Conservation (phyloP, 768 basidiomycete species). For the Vararia minispora region DNA sequence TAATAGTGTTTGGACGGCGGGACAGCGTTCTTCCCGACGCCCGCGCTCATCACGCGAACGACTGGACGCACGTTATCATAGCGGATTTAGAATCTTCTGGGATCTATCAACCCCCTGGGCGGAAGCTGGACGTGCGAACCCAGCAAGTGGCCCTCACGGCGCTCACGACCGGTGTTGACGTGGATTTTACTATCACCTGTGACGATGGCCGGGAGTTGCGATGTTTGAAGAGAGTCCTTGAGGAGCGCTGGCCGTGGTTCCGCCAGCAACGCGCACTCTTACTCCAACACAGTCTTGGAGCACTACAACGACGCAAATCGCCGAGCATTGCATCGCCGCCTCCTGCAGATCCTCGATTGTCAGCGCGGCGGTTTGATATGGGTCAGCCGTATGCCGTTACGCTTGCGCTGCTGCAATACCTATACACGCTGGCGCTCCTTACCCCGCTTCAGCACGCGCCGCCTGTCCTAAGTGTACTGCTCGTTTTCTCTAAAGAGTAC, state of each 20-base stretch:
- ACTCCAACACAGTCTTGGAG: slow-evolving; percentile 41
- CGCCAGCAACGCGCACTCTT: slow-evolving; percentile 54
- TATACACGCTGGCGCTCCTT: slow-evolving; percentile 77
- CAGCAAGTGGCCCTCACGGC: slow-evolving; percentile 79
- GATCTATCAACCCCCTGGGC: slow-evolving; percentile 79
- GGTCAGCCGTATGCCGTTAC: slow-evolving; percentile 88
- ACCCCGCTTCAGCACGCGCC: slow-evolving; percentile 90
- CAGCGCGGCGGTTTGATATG: slow-evolving; percentile 66
- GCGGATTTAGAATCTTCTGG: slow-evolving; percentile 92
- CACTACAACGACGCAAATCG: slow-evolving; percentile 58
- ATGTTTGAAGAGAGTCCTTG: slow-evolving; percentile 73
- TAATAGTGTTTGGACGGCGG: slow-evolving; percentile 85
- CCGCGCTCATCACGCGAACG: slow-evolving; percentile 81
- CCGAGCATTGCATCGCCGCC: slow-evolving; percentile 41
- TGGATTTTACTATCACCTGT: slow-evolving; percentile 89
- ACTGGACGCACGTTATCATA: slow-evolving; percentile 86
- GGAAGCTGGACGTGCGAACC: slow-evolving; percentile 54
- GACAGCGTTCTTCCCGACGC: slow-evolving; percentile 84
- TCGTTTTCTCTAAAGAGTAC: slow-evolving; percentile 80
- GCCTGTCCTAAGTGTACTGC: slow-evolving; percentile 77
- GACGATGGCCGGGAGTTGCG: slow-evolving; percentile 79
- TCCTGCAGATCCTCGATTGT: slow-evolving; percentile 67
- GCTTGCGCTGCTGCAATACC: slow-evolving; percentile 84
- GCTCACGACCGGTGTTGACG: slow-evolving; percentile 67
- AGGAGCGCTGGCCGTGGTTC: slow-evolving; percentile 96